phyloP scores from a whole-genome alignment of 2,329 filamentous ascomycete genomes.

The Beauveria caledonica region DNA sequence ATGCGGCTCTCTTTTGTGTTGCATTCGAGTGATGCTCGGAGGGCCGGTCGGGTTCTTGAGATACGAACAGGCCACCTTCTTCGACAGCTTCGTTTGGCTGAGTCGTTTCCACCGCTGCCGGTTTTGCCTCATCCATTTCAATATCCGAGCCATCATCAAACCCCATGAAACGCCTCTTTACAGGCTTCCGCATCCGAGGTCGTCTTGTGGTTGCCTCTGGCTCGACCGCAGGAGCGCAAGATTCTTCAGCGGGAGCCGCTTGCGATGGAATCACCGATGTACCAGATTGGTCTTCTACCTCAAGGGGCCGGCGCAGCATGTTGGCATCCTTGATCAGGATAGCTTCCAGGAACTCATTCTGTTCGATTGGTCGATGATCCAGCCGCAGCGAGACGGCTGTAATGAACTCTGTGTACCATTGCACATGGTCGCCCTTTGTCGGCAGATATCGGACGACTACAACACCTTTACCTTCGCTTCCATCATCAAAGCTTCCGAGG shows the following conservation, averaged over 20 bases:
- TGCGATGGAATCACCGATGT: constrained; percentile 8
- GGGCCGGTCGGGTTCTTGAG: constrained; percentile 33
- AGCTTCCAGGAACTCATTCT: constrained; percentile 85
- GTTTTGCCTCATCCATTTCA: constrained; percentile 21
- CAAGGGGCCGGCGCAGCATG: constrained; percentile 59
- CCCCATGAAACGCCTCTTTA: constrained; percentile 59
- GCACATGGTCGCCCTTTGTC: constrained; percentile 42
- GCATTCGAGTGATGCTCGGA: constrained; percentile 19
- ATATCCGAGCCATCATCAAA: constrained; percentile 49
- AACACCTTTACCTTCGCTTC: constrained; percentile 59
- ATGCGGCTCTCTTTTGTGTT: constrained; percentile 39
- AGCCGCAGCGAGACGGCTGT: constrained; percentile 61
- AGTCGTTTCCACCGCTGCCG: constrained; percentile 11
- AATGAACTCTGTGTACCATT: constrained; percentile 65
- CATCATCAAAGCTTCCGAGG: constrained; percentile 54
- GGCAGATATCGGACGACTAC: constrained; percentile 68
- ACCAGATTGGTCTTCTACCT: constrained; percentile 32
- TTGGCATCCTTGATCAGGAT: constrained; percentile 75
- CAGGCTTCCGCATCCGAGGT: constrained; percentile 31
- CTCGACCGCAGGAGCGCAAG: constrained; percentile 8
- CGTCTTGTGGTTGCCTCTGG: constrained; percentile 17
- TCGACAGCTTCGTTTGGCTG: constrained; percentile 18
- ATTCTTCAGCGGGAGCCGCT: not conserved
- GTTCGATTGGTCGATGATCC: constrained; percentile 75
- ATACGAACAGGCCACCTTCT: constrained; percentile 47